Conservation (phyloP, 2,329 filamentous ascomycete species). For the Pyricularia grisea region DNA sequence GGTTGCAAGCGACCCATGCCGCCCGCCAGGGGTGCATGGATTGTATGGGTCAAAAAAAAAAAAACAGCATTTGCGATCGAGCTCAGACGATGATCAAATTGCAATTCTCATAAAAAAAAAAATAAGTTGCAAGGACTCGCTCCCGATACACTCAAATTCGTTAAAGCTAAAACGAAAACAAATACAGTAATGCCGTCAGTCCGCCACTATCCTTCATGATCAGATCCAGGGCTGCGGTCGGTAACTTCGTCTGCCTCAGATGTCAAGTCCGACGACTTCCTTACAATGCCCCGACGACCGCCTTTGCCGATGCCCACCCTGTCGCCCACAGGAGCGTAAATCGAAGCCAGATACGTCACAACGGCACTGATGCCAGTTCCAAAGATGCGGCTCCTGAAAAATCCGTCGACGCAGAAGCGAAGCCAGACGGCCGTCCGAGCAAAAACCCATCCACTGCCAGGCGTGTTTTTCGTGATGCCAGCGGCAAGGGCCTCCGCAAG, state of each 20-base stretch:
- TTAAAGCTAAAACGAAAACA: background rate
- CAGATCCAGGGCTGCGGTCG: background rate
- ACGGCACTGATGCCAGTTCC: background rate
- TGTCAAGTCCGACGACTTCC: conserved; percentile 6
- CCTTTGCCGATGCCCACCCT: background rate
- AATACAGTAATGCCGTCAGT: background rate
- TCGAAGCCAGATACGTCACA: background rate
- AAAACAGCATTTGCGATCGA: background rate
- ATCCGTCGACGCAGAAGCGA: background rate
- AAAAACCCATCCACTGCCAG: no score
- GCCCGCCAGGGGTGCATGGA: background rate
- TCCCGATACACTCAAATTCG: background rate
- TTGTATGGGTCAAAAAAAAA: background rate
- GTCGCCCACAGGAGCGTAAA: background rate
- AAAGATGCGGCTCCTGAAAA: background rate
- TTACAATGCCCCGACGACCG: background rate
- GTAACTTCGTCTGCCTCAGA: conserved; percentile 9
- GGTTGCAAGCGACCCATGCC: background rate
- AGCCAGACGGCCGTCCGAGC: background rate
- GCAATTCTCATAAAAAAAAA: background rate
- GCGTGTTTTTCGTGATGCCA: background rate
- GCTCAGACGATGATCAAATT: background rate
- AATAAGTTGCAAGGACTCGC: background rate
- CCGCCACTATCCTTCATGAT: conserved; percentile 1
- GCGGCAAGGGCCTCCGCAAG: background rate